Percentiles rank a stretch among this genome's conserved stretches.
phyloP scores from a whole-genome alignment of 2,329 filamentous ascomycete species.

The Microthyrium microscopicum region DNA sequence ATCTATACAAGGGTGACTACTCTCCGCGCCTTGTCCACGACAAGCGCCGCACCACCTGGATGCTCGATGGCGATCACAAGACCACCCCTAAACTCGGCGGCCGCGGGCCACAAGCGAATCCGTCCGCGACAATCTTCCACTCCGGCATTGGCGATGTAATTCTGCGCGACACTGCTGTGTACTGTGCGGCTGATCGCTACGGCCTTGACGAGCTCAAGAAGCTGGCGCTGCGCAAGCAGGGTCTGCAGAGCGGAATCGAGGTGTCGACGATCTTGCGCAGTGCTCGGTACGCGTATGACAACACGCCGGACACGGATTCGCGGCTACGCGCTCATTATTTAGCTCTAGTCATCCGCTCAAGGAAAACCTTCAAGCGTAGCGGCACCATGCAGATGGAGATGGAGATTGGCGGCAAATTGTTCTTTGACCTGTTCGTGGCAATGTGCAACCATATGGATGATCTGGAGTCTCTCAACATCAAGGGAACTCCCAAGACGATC shows the following conservation, averaged over 20 bases:
- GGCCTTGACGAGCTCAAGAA: conserved; percentile 71
- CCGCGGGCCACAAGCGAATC: conserved; percentile 17
- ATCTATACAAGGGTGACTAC: conserved; percentile 88
- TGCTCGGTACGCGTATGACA: conserved; percentile 75
- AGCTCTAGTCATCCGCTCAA: conserved; percentile 76
- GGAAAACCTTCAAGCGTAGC: conserved; percentile 79
- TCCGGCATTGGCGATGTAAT: conserved; percentile 48
- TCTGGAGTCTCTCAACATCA: too few relatives aligned
- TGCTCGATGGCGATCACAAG: conserved; percentile 44
- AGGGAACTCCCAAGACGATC: too few relatives aligned
- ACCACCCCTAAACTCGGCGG: conserved; percentile 33
- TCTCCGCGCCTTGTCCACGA: conserved; percentile 70
- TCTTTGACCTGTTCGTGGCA: conserved; percentile 88
- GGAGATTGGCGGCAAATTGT: conserved; percentile 71
- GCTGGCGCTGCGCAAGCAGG: conserved; percentile 73
- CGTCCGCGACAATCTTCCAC: conserved; percentile 37
- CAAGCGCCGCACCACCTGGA: conserved; percentile 65
- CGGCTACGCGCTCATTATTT: conserved; percentile 82
- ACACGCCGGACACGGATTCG: conserved; percentile 82
- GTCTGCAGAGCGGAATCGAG: conserved; percentile 68
- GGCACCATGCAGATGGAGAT: conserved; percentile 94
- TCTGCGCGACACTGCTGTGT: conserved; percentile 78
- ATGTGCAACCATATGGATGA: conserved; percentile 69
- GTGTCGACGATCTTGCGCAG: conserved; percentile 73
- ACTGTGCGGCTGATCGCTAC: conserved; percentile 76